Conservation (phyloP, 2,329 filamentous ascomycete species). For the Colletotrichum viniferum region DNA sequence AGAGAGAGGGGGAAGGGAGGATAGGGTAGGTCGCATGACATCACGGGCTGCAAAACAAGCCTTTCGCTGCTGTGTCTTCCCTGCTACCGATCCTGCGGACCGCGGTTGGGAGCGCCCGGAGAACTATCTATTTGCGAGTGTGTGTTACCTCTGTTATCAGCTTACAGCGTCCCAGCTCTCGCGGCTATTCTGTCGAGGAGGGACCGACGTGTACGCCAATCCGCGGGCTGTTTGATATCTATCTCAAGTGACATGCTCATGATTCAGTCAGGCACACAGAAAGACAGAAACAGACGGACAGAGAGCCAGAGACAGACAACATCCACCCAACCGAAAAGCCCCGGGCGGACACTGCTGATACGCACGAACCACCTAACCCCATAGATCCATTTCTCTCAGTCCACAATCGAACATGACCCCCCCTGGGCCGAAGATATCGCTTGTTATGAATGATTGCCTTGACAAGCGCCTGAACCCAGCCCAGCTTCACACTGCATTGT, state of each 20-base stretch:
- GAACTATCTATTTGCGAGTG: background rate
- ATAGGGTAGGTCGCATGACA: background rate
- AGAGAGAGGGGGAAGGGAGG: background rate
- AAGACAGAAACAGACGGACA: background rate
- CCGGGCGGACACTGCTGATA: background rate
- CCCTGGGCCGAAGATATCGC: background rate
- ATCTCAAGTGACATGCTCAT: background rate
- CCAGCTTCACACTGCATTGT: background rate
- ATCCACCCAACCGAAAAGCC: background rate
- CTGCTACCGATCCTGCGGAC: background rate
- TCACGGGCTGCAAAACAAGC: slow-evolving; percentile 10
- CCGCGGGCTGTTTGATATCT: background rate
- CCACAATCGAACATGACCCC: background rate
- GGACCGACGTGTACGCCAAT: background rate
- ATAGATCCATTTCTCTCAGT: background rate
- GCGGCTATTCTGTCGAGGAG: background rate
- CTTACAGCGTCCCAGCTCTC: background rate
- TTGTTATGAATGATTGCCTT: background rate
- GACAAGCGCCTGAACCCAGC: background rate
- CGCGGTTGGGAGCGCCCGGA: background rate
- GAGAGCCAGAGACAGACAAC: background rate
- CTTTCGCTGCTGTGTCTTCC: background rate
- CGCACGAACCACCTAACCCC: slow-evolving; percentile 9
- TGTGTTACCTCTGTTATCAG: background rate
- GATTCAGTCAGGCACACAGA: slow-evolving; percentile 2